Evolutionary conservation across 306 rosid genomes (phyloP), one percentile per base, ranked within the genome.

Genomic region (Aeschynomene evenia): DNA sequence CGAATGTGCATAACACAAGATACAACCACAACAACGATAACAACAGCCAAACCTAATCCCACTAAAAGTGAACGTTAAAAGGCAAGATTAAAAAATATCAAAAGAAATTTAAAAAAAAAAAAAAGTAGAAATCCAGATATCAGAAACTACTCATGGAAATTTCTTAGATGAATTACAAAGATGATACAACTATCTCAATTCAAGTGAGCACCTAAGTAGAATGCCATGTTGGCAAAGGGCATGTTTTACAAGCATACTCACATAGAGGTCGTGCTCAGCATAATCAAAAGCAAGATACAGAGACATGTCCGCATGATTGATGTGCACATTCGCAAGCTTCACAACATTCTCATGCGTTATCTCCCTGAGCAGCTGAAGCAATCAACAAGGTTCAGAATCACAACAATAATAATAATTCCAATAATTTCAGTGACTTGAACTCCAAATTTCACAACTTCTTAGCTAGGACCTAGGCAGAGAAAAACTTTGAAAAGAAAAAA

Each of bases 211-310:
- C 48, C 22, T 36, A 61, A 19, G 3, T 29, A 51, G 53, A 45
- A 37, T 18, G 67, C 6, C 19, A 21, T 18, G 20, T 36, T n/a
- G 18, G 62, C 13, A 70, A 36, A 48, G 49, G 46, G 60, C 53
- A 22, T 29, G 69, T 37, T 74, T 20, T 31, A 50, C 59, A 15
- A 31, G 12, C 20, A 56, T 15, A 82, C 98, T 90, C 83, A 93
- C 98, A 78, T 90, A 93, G 24, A 93, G 98, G 68, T 93, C 98
- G 45, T 93, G 98, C 70, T 93, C 97, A 0, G 98, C 97, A 31
- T 90, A 93, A 82, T 93, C 98, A 49, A 93, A 93, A 28, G 98
- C 98, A 16, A 93, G 86, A 71, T 93, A 90, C 52, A 90, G 89
- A 62, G 98, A 93, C 98, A 93, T 93, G 76, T 93, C 98, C 3